Evolutionary conservation across 208 protist species (phyloP).

Genomic region (Leishmania braziliensis): DNA sequence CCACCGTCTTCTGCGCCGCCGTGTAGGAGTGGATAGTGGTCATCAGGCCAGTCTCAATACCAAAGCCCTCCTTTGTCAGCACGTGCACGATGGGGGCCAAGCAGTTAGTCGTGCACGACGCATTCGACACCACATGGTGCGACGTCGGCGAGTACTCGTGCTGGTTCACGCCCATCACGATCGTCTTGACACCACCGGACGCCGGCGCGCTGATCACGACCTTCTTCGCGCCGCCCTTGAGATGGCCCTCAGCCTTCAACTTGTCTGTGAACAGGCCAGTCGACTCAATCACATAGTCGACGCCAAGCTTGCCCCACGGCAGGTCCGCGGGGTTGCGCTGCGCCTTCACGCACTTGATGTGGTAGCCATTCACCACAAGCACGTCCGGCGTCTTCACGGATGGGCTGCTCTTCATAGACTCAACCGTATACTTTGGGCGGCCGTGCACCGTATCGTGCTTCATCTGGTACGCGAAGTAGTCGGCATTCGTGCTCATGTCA

Average conservation of each 20-base stretch:
- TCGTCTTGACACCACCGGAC: conserved; percentile 95
- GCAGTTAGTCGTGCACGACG: conserved; percentile 99
- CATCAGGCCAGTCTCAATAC: conserved; percentile 98
- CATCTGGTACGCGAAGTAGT: conserved; percentile 98
- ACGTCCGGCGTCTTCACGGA: conserved; percentile 71
- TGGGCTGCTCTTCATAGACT: conserved; percentile 70
- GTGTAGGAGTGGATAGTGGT: conserved; percentile 99
- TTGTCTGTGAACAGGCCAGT: conserved; percentile 98
- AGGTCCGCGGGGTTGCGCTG: conserved; percentile 94
- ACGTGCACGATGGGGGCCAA: conserved; percentile 98
- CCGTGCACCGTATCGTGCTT: conserved; percentile 98
- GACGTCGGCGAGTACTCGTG: conserved; percentile 85
- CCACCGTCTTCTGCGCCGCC: conserved; percentile 98
- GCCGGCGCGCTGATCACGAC: conserved; percentile 99
- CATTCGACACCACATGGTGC: conserved; percentile 96
- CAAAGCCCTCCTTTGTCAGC: conserved; percentile 96
- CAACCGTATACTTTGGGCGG: conserved; percentile 79
- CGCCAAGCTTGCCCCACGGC: conserved; percentile 93
- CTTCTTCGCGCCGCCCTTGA: conserved; percentile 97
- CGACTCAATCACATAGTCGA: conserved; percentile 98
- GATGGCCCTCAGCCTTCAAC: conserved; percentile 90
- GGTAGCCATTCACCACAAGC: conserved; percentile 84
- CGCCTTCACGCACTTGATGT: conserved; percentile 78
- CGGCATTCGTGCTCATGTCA: conserved; percentile 96
- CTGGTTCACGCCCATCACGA: conserved; percentile 99